A percentile compares a stretch with the other conserved stretches of the same genome.
Evolutionary conservation across 495 filamentous ascomycete species (phyloP).

Genomic region (Aspergillus homomorphus): DNA sequence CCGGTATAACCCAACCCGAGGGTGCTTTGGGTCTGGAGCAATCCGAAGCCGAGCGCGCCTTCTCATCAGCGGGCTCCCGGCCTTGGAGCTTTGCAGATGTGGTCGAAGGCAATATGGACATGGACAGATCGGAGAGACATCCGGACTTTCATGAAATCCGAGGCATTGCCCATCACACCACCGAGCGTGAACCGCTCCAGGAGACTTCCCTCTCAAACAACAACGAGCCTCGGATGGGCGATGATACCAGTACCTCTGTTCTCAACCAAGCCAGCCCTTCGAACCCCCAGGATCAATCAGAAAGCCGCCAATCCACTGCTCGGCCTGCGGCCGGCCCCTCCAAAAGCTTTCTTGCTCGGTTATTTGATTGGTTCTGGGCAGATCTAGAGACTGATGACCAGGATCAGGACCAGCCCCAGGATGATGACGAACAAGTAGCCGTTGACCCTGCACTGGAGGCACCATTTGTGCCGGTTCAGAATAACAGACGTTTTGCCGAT

Average conservation of each 20-base stretch:
- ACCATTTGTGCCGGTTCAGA: slow-evolving; percentile 58
- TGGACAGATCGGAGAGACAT: background rate
- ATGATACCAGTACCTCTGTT: background rate
- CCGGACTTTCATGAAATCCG: background rate
- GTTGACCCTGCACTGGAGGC: slow-evolving; percentile 57
- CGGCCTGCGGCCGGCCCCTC: slow-evolving; percentile 11
- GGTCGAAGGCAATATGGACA: background rate
- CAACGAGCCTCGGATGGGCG: background rate
- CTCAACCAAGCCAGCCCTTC: background rate
- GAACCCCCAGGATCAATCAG: background rate
- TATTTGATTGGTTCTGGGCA: slow-evolving; percentile 63
- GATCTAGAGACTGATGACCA: slow-evolving; percentile 44
- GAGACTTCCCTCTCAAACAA: background rate
- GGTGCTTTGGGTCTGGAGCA: background rate
- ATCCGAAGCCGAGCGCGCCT: background rate
- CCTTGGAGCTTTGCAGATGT: background rate
- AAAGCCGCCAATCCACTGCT: slow-evolving; percentile 8
- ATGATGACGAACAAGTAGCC: slow-evolving; percentile 58
- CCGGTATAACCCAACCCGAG: background rate
- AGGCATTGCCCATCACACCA: background rate
- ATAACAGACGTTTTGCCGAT: slow-evolving; percentile 26
- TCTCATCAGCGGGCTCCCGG: background rate
- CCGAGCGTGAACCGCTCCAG: background rate
- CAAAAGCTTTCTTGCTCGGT: slow-evolving; percentile 16
- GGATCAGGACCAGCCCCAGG: slow-evolving; percentile 29